A percentile compares a stretch with the other conserved stretches of the same genome.
Evolutionary conservation across 257 asterid species (phyloP).

Genomic region (Solanum rostratum): DNA sequence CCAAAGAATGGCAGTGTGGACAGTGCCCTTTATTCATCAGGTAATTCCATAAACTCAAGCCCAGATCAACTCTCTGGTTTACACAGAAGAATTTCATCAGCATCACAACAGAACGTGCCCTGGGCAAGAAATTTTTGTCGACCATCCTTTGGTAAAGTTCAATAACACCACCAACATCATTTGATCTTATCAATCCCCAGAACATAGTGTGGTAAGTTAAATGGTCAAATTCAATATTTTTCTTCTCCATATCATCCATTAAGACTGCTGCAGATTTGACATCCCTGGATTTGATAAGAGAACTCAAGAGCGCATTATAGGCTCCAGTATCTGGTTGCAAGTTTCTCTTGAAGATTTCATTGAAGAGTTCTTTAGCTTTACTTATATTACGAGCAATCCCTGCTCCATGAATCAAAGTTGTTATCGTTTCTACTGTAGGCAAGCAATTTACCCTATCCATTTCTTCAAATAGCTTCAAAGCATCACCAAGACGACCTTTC

Average conservation of each 20-base stretch:
- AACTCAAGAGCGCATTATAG: conserved; percentile 67
- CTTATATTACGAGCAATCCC: conserved; percentile 59
- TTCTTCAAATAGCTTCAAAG: conserved; percentile 67
- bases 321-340: conserved; percentile 54
- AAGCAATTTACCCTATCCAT: conserved; percentile 41
- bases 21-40: conserved; percentile 68
- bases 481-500: conserved; percentile 58
- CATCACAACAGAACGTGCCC: conserved; percentile 54
- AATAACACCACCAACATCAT: conserved; percentile 37
- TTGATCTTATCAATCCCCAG: conserved; percentile 51
- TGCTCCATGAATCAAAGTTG: conserved; percentile 88
- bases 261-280: conserved; percentile 39
- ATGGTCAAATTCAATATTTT: conserved; percentile 41
- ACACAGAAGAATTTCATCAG: conserved; percentile 72
- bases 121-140: conserved; percentile 47
- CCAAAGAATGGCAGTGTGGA: conserved; percentile 73
- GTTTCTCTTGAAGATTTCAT: conserved; percentile 33
- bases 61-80: conserved; percentile 47
- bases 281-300: conserved; percentile 53
- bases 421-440: conserved; percentile 63
- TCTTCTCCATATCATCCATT: conserved; percentile 60
- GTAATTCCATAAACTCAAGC: conserved; percentile 66
- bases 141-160: conserved; percentile 51
- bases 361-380: conserved; percentile 53
- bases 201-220: conserved; percentile 72